phyloP scores from a whole-genome alignment of 345 rosid genomes.

The Eutrema yunnanense region DNA sequence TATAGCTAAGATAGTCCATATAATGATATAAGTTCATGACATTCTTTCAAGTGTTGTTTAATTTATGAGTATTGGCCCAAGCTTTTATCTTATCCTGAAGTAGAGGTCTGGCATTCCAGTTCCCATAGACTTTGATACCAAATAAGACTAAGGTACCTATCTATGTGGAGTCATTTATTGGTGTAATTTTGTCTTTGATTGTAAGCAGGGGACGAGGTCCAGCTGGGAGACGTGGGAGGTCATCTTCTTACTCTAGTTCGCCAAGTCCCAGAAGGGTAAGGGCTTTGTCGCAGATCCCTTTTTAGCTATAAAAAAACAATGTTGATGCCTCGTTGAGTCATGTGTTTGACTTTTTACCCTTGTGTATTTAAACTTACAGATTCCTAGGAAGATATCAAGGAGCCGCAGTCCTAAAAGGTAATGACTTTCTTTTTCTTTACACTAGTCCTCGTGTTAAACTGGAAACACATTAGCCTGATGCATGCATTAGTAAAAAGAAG shows the following conservation, averaged over 20 bases:
- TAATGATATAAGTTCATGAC: not conserved
- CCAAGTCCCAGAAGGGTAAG: constrained; percentile 89
- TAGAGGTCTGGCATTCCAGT: too few relatives aligned
- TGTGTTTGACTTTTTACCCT: not conserved
- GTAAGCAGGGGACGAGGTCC: constrained; percentile 75
- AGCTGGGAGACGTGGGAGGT: constrained; percentile 76
- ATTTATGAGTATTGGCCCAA: not conserved
- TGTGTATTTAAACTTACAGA: constrained; percentile 35
- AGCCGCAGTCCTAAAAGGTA: constrained; percentile 98
- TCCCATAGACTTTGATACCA: not conserved
- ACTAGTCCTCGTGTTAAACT: not conserved
- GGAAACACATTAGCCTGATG: not conserved
- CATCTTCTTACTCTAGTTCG: constrained; percentile 80
- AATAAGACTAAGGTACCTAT: not conserved
- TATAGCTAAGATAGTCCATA: not conserved
- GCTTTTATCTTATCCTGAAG: too few relatives aligned
- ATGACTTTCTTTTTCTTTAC: not conserved
- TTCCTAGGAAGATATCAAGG: constrained; percentile 55
- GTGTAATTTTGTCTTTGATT: not conserved
- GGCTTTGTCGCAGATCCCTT: constrained; percentile 11
- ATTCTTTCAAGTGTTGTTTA: not conserved
- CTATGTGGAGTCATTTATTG: not conserved
- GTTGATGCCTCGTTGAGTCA: not conserved
- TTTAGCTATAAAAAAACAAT: not conserved
- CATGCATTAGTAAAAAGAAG: not conserved